Base-by-base conservation (phyloP, 2,329 filamentous ascomycete species). In the Fusarium sp. region DNA sequence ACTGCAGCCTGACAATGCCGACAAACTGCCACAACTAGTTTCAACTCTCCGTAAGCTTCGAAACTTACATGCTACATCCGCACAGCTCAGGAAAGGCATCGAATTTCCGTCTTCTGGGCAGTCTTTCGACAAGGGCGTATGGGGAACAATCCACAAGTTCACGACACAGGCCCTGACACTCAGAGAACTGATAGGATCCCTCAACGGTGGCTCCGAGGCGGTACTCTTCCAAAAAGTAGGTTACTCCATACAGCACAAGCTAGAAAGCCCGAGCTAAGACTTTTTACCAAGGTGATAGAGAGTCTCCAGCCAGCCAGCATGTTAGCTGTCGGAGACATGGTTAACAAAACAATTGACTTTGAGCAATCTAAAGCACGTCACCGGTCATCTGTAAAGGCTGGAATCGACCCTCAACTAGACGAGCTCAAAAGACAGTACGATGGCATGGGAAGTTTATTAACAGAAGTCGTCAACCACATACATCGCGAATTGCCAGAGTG, bases 281-380 rank as follows among this genome's bases (percentile, higher is more conserved):
- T 42, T 34, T 24, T 54, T 65, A 24, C 66, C 8, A 73, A 91
- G 85, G 80, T 92, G n/a, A 76, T 90, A 8, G 82, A 88, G 18
- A 83, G 83, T 12, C 87, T 95, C 38, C 85, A 92, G 53, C 83
- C 85, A 24, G 79, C 82, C 24, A 83, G 86, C 8, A 80, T 97
- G 5, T 86, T 89, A 30, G 83, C 86, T 43, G 83, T 97, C 38
- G 93, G 93, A 8, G 86, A 89, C 56, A 84, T 89, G 61, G 92
- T 98, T 54, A 88, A 88, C 44, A 87, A 90, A 57, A 91, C 90
- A 16, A 87, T 97, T 51, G 94, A 98, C 77, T 95, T 98, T 73
- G 88, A 94, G 32, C 86, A 89, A 63, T 95, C 93, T 0, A 89
- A 89, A 59, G 86, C 90, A 50, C 88, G 91, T 69, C 88, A 89